Conservation (phyloP, 371 early-diverging fungal genomes). For the Haplosporangium sp. region DNA sequence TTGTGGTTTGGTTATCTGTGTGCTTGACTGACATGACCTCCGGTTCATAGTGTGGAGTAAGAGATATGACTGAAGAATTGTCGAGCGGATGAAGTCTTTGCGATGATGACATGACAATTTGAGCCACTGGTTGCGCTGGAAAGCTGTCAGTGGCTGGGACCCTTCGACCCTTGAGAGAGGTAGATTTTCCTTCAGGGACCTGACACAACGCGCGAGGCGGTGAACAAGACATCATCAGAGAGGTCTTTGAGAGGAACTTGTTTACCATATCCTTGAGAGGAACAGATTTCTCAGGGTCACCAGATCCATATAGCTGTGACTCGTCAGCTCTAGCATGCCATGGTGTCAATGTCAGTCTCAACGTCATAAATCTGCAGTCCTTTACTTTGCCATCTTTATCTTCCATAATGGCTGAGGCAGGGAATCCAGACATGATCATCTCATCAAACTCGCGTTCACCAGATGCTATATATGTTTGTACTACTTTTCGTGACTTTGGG, state of each 20-base stretch:
- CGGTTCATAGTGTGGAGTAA: not conserved
- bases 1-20: not conserved
- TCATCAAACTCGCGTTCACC: conserved; percentile 36
- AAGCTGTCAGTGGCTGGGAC: not conserved
- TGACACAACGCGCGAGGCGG: conserved; percentile 15
- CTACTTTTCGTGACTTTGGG: conserved; percentile 16
- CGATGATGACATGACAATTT: not conserved
- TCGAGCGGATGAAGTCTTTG: not conserved
- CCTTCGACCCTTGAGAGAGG: conserved; percentile 4
- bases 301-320: conserved; percentile 32
- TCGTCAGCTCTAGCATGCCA: conserved; percentile 55
- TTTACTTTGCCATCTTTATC: conserved; percentile 14
- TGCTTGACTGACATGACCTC: not conserved
- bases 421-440: conserved; percentile 44
- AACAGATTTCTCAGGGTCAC: conserved; percentile 6
- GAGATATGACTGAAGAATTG: not conserved
- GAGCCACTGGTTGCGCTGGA: not conserved
- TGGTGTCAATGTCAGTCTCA: conserved; percentile 49
- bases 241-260: conserved; percentile 38
- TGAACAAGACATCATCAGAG: conserved; percentile 18
- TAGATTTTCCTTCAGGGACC: not conserved
- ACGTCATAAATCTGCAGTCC: conserved; percentile 35
- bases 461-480: conserved; percentile 19
- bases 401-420: conserved; percentile 15
- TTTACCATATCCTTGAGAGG: conserved; percentile 37